Evolutionary conservation across 2,329 filamentous ascomycete species (phyloP).

Genomic region (Aureobasidium musti): DNA sequence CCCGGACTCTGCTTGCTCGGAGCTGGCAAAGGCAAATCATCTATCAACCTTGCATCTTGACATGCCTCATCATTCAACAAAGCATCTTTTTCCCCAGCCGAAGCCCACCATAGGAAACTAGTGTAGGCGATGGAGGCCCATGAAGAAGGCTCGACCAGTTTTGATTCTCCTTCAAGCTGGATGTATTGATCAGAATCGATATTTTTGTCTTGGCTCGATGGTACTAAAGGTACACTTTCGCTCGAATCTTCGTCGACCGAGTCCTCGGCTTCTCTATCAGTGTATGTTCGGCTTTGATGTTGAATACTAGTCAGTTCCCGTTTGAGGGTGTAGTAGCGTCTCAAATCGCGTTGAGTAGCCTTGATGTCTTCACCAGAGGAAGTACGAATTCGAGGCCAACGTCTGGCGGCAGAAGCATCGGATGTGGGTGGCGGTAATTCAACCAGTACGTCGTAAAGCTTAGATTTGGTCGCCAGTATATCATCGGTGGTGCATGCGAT

Average conservation of each 20-base stretch:
- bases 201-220: constrained; percentile 12
- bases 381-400: constrained; percentile 74
- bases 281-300: constrained; percentile 41
- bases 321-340: constrained; percentile 72
- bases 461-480: constrained; percentile 81
- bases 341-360: constrained; percentile 86
- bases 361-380: constrained; percentile 65
- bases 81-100: constrained; percentile 69
- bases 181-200: constrained; percentile 31
- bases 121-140: constrained; percentile 76
- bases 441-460: constrained; percentile 86
- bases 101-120: constrained; percentile 89
- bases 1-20: not conserved
- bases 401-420: constrained; percentile 38
- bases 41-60: constrained; percentile 50
- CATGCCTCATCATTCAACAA: constrained; percentile 58
- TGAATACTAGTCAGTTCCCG: constrained; percentile 55
- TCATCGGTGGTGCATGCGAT: constrained; percentile 95
- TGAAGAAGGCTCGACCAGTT: constrained; percentile 57
- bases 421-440: constrained; percentile 66
- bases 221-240: constrained; percentile 26
- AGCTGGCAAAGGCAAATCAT: constrained; percentile 42
- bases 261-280: constrained; percentile 35
- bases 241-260: constrained; percentile 31
- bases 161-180: constrained; percentile 34